Evolutionary conservation across 768 basidiomycete genomes (phyloP), one percentile per base, ranked within the genome.

Genomic region (Podaxis sp.): DNA sequence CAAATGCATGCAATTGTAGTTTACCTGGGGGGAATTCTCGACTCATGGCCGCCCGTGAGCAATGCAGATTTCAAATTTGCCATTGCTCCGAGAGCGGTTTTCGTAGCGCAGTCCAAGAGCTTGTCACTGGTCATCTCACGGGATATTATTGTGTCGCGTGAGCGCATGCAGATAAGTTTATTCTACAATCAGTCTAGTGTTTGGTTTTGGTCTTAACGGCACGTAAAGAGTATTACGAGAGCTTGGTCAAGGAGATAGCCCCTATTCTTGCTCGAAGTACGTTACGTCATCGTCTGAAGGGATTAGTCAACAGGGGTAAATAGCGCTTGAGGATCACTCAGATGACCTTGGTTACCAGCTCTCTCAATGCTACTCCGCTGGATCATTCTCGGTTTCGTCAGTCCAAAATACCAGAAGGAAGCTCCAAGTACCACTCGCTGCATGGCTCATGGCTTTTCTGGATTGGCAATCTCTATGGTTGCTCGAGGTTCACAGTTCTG

Each of bases 301-400:
- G 15, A n/a, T 20, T 13, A 33, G 38, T 15, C 50, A 61, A 53
- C 60, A 44, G 20, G 26, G 28, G 11, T 40, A 61, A 61, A 61
- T n/a, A 56, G 24, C 17, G 12, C 44, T 33, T n/a, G 8, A 36
- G 26, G 44, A 28, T 24, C 30, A 28, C 49, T 37, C 57, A 58
- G 57, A 49, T 58, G 57, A 58, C 46, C 44, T 11, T 49, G 10
- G 30, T n/a, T 11, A 24, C 54, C 20, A 38, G 46, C 20, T 48
- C 57, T 48, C 33, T 20, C 28, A 48, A 11, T 46, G 15, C 38
- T 44, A 56, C 46, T 56, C 4, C 12, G 6, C 54, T 62, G 61
- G 61, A 62, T 50, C 55, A 62, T 62, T 55, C 55, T 62, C 61
- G 61, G 61, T 56, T 38, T 37, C 36, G 15, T 33, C 37, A 30